Base-by-base conservation (phyloP, 495 filamentous ascomycete genomes). In the Aspergillus leporis region DNA sequence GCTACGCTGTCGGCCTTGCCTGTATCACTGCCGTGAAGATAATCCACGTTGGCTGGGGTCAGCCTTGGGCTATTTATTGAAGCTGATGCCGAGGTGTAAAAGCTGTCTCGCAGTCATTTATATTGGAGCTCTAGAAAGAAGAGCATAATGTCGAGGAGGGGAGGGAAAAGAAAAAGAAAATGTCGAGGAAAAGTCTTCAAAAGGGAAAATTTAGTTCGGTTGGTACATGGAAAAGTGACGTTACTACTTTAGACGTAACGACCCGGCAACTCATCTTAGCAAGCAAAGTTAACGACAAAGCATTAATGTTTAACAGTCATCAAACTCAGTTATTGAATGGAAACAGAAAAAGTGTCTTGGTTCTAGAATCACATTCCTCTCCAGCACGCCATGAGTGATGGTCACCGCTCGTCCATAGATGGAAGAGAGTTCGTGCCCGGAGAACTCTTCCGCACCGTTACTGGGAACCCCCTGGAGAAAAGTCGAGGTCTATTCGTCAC, bases 21-120 rank as follows among this genome's bases (percentile, higher is more conserved):
- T 87, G 82, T 58, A 88, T 89, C 60, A 79, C 79, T 1, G 72
- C 76, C 1, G 87, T 83, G 1, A 83, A 90, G 59, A 79, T 89
- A 6, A 64, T 85, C 48, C 82, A 84, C 55, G 87, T 89, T 34
- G 90, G 90, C 36, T 91, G 87, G 86, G 78, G 79, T 61, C 70
- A 65, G 41, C 74, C 75, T 4, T 70, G 68, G 61, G 72, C 67
- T 28, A 61, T 79, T 28, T 79, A 75, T 54, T 78, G 68, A 64
- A 41, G 16, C 14, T 41, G 16, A 18, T n/a, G 5, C 8, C 38
- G 16, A 41, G 10, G n/a, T 41, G 2, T 14, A 3, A 14, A 41
- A 41, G 2, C 8, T 41, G 3, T 38, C 51, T 40, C 6, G 34
- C 30, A 41, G 19, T 9, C 0, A 12, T 40, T n/a, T 16, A n/a